Percentiles rank a stretch among this genome's conserved stretches.
Evolutionary conservation across 129 eudicot species (phyloP).

Genomic region (Flaveria bidentis): DNA sequence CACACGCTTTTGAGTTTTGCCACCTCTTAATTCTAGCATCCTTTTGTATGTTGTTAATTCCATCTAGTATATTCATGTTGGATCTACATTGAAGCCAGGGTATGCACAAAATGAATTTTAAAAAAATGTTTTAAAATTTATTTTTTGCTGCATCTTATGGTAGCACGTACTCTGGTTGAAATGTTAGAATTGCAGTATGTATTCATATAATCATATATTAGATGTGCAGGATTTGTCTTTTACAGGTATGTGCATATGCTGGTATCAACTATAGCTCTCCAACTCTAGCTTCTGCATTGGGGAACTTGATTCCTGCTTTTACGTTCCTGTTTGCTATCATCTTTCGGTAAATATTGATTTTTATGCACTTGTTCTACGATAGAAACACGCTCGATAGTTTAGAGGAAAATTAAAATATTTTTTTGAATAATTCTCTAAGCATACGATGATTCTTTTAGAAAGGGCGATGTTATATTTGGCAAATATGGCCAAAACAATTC

Average conservation of each 20-base stretch:
- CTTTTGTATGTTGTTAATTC: neutral
- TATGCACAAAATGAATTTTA: neutral
- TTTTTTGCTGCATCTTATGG: neutral
- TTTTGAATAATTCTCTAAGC: neutral
- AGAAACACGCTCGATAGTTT: neutral
- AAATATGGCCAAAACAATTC: neutral
- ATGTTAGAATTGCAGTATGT: neutral
- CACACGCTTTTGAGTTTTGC: neutral
- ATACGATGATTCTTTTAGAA: neutral
- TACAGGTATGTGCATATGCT: constrained; percentile 51
- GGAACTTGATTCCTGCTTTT: constrained; percentile 55
- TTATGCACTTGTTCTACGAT: neutral
- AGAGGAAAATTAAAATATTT: neutral
- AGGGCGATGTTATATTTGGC: neutral
- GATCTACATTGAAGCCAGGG: neutral
- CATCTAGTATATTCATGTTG: neutral
- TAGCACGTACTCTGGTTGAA: neutral
- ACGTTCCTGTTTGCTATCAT: constrained; percentile 50
- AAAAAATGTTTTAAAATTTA: neutral
- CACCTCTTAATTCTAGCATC: neutral
- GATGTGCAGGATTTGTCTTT: constrained; percentile 47
- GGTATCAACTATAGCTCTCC: constrained; percentile 58
- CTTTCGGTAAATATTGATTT: constrained; percentile 39
- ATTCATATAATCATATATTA: constrained; percentile 11
- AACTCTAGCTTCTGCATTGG: constrained; percentile 54